Evolutionary conservation across 108 stramenopile genomes (phyloP).

Genomic region (Cylindrotheca fusiformis): DNA sequence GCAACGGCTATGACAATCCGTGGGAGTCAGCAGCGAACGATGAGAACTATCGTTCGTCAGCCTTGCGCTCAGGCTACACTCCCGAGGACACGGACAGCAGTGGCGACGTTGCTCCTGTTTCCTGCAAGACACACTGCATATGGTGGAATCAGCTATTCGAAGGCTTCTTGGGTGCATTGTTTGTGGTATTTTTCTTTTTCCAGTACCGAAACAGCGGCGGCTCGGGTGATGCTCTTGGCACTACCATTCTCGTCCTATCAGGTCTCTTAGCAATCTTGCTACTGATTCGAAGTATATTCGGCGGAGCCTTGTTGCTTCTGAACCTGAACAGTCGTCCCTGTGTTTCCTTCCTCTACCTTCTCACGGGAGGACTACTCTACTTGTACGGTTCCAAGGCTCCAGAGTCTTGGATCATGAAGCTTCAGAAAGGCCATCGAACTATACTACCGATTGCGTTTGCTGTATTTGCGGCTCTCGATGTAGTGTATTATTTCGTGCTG

Average conservation of each 20-base stretch:
- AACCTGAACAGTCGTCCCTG: background rate
- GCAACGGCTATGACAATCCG: slow-evolving; percentile 12
- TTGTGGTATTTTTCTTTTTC: background rate
- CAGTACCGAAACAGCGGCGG: background rate
- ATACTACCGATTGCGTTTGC: background rate
- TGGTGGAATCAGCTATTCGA: background rate
- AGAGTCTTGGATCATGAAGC: background rate
- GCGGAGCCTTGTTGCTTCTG: background rate
- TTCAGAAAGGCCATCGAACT: background rate
- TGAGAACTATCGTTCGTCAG: background rate
- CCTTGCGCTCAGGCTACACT: background rate
- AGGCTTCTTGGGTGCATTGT: background rate
- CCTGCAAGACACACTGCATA: background rate
- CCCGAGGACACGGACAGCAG: background rate
- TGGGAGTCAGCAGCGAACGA: slow-evolving; percentile 35
- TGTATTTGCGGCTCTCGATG: background rate
- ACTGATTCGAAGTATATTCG: background rate
- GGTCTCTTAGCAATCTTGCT: background rate
- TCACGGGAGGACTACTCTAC: background rate
- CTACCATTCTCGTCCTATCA: background rate
- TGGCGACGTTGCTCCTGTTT: background rate
- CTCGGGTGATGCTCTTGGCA: background rate
- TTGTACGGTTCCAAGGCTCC: background rate
- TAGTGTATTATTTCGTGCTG: background rate
- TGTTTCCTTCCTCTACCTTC: background rate